Percentiles rank a stretch among this genome's conserved stretches.
These are phyloP conservation scores for Casuarina equisetifolia DNA, from an alignment of 306 rosid species.

Conservation along the genomic window DNA sequence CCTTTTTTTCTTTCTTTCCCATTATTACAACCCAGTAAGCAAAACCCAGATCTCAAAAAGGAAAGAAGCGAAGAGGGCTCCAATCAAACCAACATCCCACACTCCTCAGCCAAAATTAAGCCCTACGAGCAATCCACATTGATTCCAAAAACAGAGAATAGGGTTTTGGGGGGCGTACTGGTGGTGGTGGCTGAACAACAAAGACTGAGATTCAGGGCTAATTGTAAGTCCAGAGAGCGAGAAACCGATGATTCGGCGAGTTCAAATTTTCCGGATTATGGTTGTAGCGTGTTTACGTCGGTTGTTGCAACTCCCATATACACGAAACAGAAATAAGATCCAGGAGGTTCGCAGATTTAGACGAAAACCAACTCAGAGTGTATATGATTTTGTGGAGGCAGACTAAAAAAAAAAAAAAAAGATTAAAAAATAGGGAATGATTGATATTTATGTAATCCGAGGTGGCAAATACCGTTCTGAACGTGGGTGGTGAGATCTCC, in stretches of 20 bases:
- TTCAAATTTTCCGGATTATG: constrained; percentile 51
- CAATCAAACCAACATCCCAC: constrained; percentile 33
- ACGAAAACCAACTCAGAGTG: constrained; percentile 4
- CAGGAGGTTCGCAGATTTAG: constrained; percentile 22
- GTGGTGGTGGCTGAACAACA: constrained; percentile 22
- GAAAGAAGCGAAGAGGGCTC: constrained; percentile 41
- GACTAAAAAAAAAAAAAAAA: not conserved
- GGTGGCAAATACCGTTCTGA: not conserved
- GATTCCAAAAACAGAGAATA: constrained; percentile 26
- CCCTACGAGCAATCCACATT: not conserved
- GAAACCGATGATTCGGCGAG: constrained; percentile 29
- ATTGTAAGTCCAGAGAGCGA: constrained; percentile 34
- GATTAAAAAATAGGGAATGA: not conserved
- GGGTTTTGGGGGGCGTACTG: constrained; percentile 58
- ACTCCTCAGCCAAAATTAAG: constrained; percentile 9
- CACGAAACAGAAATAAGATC: constrained; percentile 30
- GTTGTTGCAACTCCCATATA: constrained; percentile 18
- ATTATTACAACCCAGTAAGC: constrained; percentile 7
- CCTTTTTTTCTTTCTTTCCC: constrained; percentile 1
- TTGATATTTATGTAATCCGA: not conserved
- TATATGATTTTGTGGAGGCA: not conserved
- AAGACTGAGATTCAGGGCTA: constrained; percentile 52
- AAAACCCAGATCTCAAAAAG: constrained; percentile 40
- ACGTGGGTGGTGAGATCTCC: not conserved
- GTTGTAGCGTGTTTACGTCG: constrained; percentile 10